Evolutionary conservation across 345 rosid genomes (phyloP).

Genomic region (Salix brachista): DNA sequence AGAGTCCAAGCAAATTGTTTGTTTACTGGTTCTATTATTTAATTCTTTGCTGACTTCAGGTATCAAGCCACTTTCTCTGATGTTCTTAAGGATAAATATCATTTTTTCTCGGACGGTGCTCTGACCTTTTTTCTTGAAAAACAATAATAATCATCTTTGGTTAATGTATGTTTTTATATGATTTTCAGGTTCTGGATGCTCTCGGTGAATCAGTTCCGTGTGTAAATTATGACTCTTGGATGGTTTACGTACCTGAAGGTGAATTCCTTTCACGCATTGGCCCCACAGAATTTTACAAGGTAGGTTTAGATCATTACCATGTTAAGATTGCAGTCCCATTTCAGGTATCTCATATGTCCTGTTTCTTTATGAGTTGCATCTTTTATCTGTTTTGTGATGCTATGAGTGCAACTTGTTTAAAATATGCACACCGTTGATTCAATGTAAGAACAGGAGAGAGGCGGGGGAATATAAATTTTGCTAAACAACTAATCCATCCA

Average conservation of each 20-base stretch:
- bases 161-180: neutral
- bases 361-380: neutral
- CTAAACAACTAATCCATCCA: too few relatives aligned
- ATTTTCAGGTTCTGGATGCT: slow-evolving; percentile 76
- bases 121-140: neutral
- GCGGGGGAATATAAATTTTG: too few relatives aligned
- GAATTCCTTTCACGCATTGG: slow-evolving; percentile 89
- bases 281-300: slow-evolving; percentile 91
- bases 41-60: too few relatives aligned
- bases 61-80: too few relatives aligned
- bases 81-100: too few relatives aligned
- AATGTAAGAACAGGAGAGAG: neutral
- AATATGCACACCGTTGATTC: neutral
- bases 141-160: neutral
- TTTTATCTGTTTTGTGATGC: neutral
- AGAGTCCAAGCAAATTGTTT: too few relatives aligned
- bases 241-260: slow-evolving; percentile 91
- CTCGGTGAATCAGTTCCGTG: slow-evolving; percentile 85
- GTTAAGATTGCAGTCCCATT: neutral
- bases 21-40: too few relatives aligned
- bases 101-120: neutral
- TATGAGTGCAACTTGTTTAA: neutral
- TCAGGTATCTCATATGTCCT: neutral
- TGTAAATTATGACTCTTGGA: slow-evolving; percentile 87
- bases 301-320: slow-evolving; percentile 13